Conservation (phyloP, 805 yeast species). For the Ogataea henricii region DNA sequence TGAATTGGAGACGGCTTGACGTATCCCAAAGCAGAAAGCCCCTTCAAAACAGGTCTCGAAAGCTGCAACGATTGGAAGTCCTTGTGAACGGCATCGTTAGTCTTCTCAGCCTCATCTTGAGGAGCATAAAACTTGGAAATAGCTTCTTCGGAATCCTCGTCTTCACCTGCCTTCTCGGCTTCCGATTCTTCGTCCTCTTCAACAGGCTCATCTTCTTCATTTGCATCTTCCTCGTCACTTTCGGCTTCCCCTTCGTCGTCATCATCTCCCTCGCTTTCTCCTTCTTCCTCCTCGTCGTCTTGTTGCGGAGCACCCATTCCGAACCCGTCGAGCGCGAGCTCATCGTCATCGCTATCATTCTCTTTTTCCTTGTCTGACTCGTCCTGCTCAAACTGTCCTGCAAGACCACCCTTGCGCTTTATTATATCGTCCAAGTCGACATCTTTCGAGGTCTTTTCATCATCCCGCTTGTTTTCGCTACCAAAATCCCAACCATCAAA, state of each 20-base stretch:
- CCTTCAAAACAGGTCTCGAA: conserved; percentile 89
- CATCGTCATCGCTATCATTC: conserved; percentile 41
- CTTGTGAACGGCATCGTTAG: conserved; percentile 48
- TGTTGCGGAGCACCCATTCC: conserved; percentile 38
- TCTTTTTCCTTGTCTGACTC: conserved; percentile 36
- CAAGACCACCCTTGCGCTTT: conserved; percentile 75
- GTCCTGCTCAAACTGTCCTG: conserved; percentile 36
- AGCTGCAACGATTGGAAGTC: conserved; percentile 77
- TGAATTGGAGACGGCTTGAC: conserved; percentile 93
- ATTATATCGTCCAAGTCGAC: conserved; percentile 89
- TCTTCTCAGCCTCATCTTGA: conserved; percentile 50
- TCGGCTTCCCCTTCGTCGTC: conserved; percentile 38
- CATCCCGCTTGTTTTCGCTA: conserved; percentile 41
- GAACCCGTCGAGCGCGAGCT: conserved; percentile 44
- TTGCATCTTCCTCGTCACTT: conserved; percentile 36
- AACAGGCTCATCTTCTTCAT: conserved; percentile 28
- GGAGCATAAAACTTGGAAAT: conserved; percentile 76
- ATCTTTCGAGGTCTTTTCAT: conserved; percentile 43
- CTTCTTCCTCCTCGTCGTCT: conserved; percentile 30
- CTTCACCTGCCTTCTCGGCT: conserved; percentile 29
- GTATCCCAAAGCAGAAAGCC: conserved; percentile 78
- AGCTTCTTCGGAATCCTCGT: conserved; percentile 77
- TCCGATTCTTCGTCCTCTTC: conserved; percentile 30
- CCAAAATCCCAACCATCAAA: conserved; percentile 87
- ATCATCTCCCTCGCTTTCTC: conserved; percentile 32